Conservation (phyloP, 352 stramenopile species). For the Phytophthora citrophthora region DNA sequence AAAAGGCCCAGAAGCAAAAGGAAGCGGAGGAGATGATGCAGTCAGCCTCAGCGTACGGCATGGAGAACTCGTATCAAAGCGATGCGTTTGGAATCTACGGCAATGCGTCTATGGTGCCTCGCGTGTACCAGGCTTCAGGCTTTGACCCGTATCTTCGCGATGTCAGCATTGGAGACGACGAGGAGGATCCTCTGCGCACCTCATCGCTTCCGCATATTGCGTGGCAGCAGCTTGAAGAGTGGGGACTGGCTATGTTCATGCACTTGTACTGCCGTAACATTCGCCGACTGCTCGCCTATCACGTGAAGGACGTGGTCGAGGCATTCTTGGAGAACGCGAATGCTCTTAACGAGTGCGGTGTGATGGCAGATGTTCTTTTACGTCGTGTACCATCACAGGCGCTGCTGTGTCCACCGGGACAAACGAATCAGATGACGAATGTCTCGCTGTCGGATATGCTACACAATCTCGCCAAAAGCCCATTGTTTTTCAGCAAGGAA, state of each 20-base stretch:
- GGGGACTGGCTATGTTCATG: slow-evolving; percentile 86
- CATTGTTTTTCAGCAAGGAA: slow-evolving; percentile 80
- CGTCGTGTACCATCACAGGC: slow-evolving; percentile 75
- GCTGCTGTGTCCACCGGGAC: slow-evolving; percentile 73
- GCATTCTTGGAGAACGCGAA: slow-evolving; percentile 83
- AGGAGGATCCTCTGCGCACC: slow-evolving; percentile 79
- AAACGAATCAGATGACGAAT: slow-evolving; percentile 82
- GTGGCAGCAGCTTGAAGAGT: slow-evolving; percentile 81
- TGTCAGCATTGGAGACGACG: slow-evolving; percentile 56
- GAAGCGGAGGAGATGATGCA: slow-evolving; percentile 63
- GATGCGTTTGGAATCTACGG: slow-evolving; percentile 79
- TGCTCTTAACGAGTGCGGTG: slow-evolving; percentile 79
- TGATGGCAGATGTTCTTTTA: slow-evolving; percentile 82
- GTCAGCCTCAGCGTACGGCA: slow-evolving; percentile 46
- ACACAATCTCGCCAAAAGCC: slow-evolving; percentile 59
- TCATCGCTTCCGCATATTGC: slow-evolving; percentile 75
- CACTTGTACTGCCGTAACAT: slow-evolving; percentile 88
- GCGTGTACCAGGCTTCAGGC: slow-evolving; percentile 85
- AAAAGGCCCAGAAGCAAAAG: slow-evolving; percentile 57
- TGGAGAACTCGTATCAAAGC: slow-evolving; percentile 53
- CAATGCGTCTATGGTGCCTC: slow-evolving; percentile 66
- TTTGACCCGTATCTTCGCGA: slow-evolving; percentile 78
- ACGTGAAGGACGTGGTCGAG: slow-evolving; percentile 87
- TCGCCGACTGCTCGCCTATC: slow-evolving; percentile 77
- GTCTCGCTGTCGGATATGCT: slow-evolving; percentile 86